Evolutionary conservation across 257 asterid species (phyloP), one percentile per base, ranked within the genome.

Genomic region (Capsicum rhomboideum): DNA sequence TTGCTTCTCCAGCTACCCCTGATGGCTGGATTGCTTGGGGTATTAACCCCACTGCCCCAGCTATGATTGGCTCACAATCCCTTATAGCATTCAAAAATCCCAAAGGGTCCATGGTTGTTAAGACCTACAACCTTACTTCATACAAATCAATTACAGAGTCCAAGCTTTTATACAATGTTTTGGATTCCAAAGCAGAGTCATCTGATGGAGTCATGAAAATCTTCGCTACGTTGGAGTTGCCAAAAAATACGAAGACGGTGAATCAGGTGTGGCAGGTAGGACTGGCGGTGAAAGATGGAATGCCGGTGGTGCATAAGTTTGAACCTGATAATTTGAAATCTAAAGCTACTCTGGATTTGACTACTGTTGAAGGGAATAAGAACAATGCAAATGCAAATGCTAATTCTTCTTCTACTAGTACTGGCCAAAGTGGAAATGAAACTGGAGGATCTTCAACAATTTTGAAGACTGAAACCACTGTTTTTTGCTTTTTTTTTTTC

Each of bases 261-360:
- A 95, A 95, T 78, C 95, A 91, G 12, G 92, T 95, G 1, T 95
- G 97, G 97, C 97, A 95, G 61, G 97, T 91, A 79, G 97, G 98
- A 0, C 37, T 90, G 13, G 58, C 94, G 37, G 94, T 89, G 64
- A 84, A 86, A 0, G 81, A 86, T 64, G 97, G 94, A 16, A 75
- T 78, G n/a, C 97, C 96, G 49, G 87, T 6, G 63, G 87, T 42
- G 85, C 98, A 95, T 44, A 90, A 37, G 3, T 83, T 92, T 68
- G 85, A 69, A 82, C 85, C 90, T 9, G 91, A 18, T 20, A 93
- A 94, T 87, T 79, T 92, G 88, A 84, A 85, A 20, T 26, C 98
- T 4, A 92, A 82, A 75, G 89, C 90, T 8, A 69, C 78, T 6
- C 63, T 94, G 34, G 89, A 89, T 74, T 86, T 94, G 89, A 10